These are phyloP conservation scores for Debaryomyces fabryi DNA, from an alignment of 1,139 yeast species.

Conservation along the genomic window DNA sequence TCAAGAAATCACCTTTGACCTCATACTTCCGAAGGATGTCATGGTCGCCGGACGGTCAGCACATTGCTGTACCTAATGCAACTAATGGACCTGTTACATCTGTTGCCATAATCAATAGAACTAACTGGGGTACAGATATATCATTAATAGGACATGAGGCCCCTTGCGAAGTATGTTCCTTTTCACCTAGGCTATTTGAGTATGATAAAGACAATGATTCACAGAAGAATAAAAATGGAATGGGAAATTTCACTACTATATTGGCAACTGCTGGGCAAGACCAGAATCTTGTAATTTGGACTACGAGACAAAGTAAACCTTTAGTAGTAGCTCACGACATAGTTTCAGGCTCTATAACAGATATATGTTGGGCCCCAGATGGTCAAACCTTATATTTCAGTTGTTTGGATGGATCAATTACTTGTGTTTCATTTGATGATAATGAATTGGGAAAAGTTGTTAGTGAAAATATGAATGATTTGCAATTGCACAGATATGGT, in stretches of 20 bases:
- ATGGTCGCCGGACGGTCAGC: conserved; percentile 89
- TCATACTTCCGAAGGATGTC: conserved; percentile 90
- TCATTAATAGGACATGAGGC: conserved; percentile 94
- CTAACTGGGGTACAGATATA: conserved; percentile 88
- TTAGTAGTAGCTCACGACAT: conserved; percentile 66
- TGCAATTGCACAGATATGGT: conserved; percentile 80
- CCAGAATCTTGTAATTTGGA: conserved; percentile 71
- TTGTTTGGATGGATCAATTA: conserved; percentile 83
- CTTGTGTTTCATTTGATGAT: conserved; percentile 66
- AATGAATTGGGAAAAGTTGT: conserved; percentile 77
- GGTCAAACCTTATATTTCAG: conserved; percentile 74
- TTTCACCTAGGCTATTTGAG: conserved; percentile 73
- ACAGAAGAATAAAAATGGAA: conserved; percentile 20
- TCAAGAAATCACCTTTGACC: conserved; percentile 84
- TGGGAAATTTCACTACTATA: conserved; percentile 46
- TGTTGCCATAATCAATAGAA: conserved; percentile 85
- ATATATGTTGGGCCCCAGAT: conserved; percentile 76
- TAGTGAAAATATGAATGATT: conserved; percentile 64
- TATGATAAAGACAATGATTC: conserved; percentile 15
- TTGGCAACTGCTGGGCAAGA: conserved; percentile 84
- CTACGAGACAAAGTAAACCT: conserved; percentile 62
- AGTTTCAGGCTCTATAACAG: conserved; percentile 65
- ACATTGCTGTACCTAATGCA: conserved; percentile 95
- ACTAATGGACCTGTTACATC: conserved; percentile 95
- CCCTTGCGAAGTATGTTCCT: conserved; percentile 92